Evolutionary conservation across 192 early-diverging fungal genomes (phyloP).

Genomic region (Rhizophagus prolifer): DNA sequence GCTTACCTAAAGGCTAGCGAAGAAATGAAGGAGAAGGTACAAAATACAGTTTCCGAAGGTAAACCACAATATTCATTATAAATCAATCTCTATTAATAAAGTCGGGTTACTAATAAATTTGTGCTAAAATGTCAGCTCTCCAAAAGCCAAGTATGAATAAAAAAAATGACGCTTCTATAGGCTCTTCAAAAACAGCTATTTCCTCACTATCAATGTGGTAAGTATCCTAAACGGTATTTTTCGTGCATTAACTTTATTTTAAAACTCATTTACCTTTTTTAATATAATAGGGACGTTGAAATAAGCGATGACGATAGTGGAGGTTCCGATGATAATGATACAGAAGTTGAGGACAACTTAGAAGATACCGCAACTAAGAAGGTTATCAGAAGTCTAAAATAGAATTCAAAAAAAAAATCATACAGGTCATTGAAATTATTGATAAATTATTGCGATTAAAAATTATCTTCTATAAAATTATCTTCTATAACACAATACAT

Average conservation of each 20-base stretch:
- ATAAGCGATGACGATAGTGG: background rate
- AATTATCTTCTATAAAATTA: background rate
- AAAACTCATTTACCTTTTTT: background rate
- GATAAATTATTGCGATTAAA: background rate
- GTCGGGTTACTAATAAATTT: background rate
- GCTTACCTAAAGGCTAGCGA: constrained; percentile 69
- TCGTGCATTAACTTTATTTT: background rate
- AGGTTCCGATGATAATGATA: background rate
- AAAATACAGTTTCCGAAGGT: constrained; percentile 50
- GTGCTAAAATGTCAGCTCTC: background rate
- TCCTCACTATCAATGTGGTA: constrained; percentile 1
- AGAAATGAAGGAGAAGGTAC: constrained; percentile 64
- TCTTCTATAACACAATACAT: no score
- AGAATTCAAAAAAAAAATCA: no score
- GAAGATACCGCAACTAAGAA: background rate
- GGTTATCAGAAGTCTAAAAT: background rate
- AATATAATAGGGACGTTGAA: background rate
- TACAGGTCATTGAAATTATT: background rate
- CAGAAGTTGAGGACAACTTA: background rate
- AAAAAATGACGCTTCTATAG: background rate
- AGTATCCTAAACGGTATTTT: background rate
- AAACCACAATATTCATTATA: background rate
- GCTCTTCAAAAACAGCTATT: background rate
- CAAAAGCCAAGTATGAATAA: background rate
- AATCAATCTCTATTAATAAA: background rate